Evolutionary conservation across 2,329 filamentous ascomycete species (phyloP), one percentile per base, ranked within the genome.

Genomic region (Fusarium clavum): DNA sequence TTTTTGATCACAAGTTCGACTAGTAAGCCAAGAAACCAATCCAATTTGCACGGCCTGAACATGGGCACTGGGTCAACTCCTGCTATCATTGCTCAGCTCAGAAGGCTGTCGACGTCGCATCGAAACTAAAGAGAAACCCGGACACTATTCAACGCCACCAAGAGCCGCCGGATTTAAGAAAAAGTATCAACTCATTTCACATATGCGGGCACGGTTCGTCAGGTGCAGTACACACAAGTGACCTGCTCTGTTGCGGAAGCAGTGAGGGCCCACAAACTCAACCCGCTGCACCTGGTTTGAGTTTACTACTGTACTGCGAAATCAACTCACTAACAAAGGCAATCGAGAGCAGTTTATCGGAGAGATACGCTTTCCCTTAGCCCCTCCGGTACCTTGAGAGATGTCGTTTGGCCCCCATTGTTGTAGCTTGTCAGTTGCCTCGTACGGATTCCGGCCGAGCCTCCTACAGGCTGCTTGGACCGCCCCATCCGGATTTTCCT

Each of bases 361-460:
- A 43, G 24, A 38, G 30, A n/a, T 25, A 40, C 11, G 22, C 32
- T 53, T 25, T 25, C 18, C 30, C 32, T 53, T 25, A n/a, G 49
- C 24, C 18, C 22, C 32, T 43, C 34, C 13, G 49, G 14, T 43
- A 53, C 49, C 49, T 53, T 43, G 49, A 53, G 24, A 40, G 49
- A n/a, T 43, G 9, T 45, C 47, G 40, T 45, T 45, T 58, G 56
- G 27, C 56, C 63, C 51, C 47, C 52, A 49, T 64, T 45, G 61
- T 61, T 57, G 57, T 61, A 57, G 57, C 41, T 45, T 49, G 59
- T 46, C 56, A 66, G 41, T 45, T 45, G 29, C 49, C 53, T 69
- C 52, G 48, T 54, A 56, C 54, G 61, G 64, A 61, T 61, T 69
- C 52, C 64, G 57, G 56, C 64, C 65, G 71, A 70, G 63, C 52